Evolutionary conservation across 805 yeast species (phyloP), one percentile per base, ranked within the genome.

Genomic region (Metschnikowia peoriensis): DNA sequence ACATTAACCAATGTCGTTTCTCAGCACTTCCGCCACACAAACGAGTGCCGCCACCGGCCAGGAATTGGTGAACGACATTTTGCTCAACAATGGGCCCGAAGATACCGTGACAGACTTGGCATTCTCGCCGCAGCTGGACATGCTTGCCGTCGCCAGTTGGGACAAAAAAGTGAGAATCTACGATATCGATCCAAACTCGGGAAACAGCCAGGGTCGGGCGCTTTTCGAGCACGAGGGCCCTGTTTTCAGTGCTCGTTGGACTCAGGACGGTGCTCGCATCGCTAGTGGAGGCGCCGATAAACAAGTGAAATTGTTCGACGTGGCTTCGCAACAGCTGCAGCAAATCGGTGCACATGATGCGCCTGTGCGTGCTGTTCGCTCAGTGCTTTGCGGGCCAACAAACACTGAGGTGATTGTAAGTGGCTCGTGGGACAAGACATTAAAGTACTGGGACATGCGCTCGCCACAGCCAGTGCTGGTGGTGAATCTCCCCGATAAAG

Each of bases 341-440:
- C 96, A 89, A 60, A 79, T 94, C 44, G 98, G 97, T 10, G 79
- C 78, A 6, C 98, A 94, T 70, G 89, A 86, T 65, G 89, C 85
- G 4, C 79, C 97, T 0, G 96, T 94, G 4, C 81, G 79, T 51
- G 67, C 81, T 12, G 88, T 93, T 22, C 76, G 96, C 50, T 84
- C 80, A 55, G 96, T 89, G 10, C 86, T 85, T 55, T 86, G 92
- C 65, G 96, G 96, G 0, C 90, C 92, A n/a, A 76, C 85, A 8
- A 88, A 88, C 61, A 81, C 90, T 0, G 90, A 82, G 41, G 89
- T 89, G 58, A 83, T 93, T 28, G 97, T 91, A 3, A 83, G 92
- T 42, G 97, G 96, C 7, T 89, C 97, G 7, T 94, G 97, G 97
- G 99, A 94, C 71, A 91, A 90, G 71, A 90, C 97, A 1, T 72